These are phyloP conservation scores for Hymenoscyphus repandus DNA, from an alignment of 2,329 filamentous ascomycete species.

Conservation along the genomic window DNA sequence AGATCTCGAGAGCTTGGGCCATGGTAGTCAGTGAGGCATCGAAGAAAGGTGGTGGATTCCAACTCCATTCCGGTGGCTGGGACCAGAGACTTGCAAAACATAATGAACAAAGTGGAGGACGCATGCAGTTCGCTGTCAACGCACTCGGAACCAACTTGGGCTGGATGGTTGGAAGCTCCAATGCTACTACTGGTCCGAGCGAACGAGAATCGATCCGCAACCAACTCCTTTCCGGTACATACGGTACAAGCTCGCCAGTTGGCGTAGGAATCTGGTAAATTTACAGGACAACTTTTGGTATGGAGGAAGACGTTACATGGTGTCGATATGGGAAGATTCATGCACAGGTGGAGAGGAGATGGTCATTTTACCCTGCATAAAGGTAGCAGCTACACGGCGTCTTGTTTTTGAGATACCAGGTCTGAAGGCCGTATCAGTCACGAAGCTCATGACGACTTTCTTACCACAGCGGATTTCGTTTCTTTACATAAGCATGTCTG, in stretches of 20 bases:
- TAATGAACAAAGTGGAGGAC: slow-evolving; percentile 79
- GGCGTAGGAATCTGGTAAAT: slow-evolving; percentile 56
- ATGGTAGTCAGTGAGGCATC: slow-evolving; percentile 85
- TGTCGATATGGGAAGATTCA: slow-evolving; percentile 8
- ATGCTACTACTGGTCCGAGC: slow-evolving; percentile 15
- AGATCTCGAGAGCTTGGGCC: slow-evolving; percentile 90
- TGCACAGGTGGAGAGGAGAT: slow-evolving; percentile 20
- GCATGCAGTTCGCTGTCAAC: slow-evolving; percentile 72
- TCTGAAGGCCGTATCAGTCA: slow-evolving; percentile 21
- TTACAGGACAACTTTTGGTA: neutral
- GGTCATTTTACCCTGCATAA: slow-evolving; percentile 20
- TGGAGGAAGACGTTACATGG: slow-evolving; percentile 5
- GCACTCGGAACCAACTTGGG: slow-evolving; percentile 70
- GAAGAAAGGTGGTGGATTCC: slow-evolving; percentile 86
- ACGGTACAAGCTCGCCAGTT: slow-evolving; percentile 48
- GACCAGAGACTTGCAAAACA: slow-evolving; percentile 83
- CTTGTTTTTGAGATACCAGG: slow-evolving; percentile 19
- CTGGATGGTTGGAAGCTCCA: slow-evolving; percentile 58
- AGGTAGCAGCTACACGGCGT: slow-evolving; percentile 23
- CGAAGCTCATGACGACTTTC: slow-evolving; percentile 30
- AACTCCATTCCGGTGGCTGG: slow-evolving; percentile 86
- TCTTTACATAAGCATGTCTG: slow-evolving; percentile 20
- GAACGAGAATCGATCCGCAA: slow-evolving; percentile 55
- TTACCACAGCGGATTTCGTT: slow-evolving; percentile 17
- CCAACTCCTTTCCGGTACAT: slow-evolving; percentile 56